Evolutionary conservation across 306 rosid genomes (phyloP).

Genomic region (Fragaria nilgerrensis): DNA sequence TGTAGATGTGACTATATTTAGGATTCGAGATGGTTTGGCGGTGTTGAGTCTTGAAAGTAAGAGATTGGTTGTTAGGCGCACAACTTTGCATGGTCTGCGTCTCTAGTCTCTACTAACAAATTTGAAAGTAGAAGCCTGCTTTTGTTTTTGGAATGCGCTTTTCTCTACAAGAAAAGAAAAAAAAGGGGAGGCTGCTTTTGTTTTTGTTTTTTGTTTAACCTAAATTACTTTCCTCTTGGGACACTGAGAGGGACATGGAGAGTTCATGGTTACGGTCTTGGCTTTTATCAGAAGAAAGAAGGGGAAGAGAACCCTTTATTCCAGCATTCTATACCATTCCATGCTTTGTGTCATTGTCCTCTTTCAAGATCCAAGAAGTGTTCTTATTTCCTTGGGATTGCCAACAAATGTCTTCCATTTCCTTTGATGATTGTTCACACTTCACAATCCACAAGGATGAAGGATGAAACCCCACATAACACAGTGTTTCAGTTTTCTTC

Average conservation of each 20-base stretch:
- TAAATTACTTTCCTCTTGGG: background rate
- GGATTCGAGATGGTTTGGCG: background rate
- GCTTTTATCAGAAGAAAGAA: constrained; percentile 2
- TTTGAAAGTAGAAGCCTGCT: background rate
- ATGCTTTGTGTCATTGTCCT: constrained; percentile 14
- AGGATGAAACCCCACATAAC: constrained; percentile 3
- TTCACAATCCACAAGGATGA: background rate
- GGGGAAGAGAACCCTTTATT: constrained; percentile 6
- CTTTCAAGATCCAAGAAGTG: constrained; percentile 20
- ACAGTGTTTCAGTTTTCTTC: constrained; percentile 3
- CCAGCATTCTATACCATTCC: background rate
- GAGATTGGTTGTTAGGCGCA: background rate
- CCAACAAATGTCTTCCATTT: constrained; percentile 16
- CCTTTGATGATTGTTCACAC: constrained; percentile 1
- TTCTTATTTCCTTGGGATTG: constrained; percentile 45
- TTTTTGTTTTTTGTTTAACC: background rate
- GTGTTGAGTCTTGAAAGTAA: background rate
- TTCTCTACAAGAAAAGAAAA: background rate
- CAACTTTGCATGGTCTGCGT: background rate
- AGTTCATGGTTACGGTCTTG: background rate
- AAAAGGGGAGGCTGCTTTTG: background rate
- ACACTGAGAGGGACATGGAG: background rate
- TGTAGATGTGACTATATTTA: background rate
- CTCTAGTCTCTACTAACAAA: background rate
- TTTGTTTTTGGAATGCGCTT: background rate